These are phyloP conservation scores for Gardenia jasminoides DNA, from an alignment of 257 asterid species.

Conservation along the genomic window DNA sequence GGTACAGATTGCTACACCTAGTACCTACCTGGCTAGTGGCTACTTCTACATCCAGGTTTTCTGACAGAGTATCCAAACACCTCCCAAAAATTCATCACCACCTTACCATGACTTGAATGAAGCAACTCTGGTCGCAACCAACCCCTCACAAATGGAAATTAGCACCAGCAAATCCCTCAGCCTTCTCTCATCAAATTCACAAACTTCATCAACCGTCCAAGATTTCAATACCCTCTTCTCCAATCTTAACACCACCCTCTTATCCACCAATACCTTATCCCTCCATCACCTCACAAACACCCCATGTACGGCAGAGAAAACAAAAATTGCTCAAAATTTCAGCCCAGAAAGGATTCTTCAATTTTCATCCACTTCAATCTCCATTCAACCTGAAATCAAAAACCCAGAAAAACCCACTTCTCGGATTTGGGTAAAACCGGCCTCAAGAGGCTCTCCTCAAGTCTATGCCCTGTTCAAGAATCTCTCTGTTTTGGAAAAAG, in stretches of 20 bases:
- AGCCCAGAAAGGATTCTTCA: conserved; percentile 22
- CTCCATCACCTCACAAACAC: conserved; percentile 17
- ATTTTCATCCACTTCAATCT: conserved; percentile 64
- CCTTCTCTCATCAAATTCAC: conserved; percentile 40
- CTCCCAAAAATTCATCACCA: background rate
- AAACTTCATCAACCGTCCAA: conserved; percentile 17
- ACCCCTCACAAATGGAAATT: conserved; percentile 46
- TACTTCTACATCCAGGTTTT: background rate
- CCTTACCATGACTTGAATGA: background rate
- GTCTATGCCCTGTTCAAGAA: conserved; percentile 67
- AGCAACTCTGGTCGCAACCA: no score
- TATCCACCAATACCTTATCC: conserved; percentile 39
- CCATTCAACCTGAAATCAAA: conserved; percentile 36
- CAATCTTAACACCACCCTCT: conserved; percentile 56
- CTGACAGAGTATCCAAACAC: background rate
- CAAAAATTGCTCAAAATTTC: conserved; percentile 11
- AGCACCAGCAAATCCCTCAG: conserved; percentile 40
- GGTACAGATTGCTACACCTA: no score
- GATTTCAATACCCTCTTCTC: conserved; percentile 71
- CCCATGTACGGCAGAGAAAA: conserved; percentile 9
- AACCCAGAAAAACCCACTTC: conserved; percentile 34
- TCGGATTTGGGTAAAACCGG: conserved; percentile 57
- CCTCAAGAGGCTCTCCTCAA: conserved; percentile 54
- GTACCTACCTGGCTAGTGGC: no score
- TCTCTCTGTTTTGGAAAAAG: conserved; percentile 77